These are phyloP conservation scores for Cenococcum geophilum DNA, from an alignment of 495 filamentous ascomycete genomes.

Conservation along the genomic window DNA sequence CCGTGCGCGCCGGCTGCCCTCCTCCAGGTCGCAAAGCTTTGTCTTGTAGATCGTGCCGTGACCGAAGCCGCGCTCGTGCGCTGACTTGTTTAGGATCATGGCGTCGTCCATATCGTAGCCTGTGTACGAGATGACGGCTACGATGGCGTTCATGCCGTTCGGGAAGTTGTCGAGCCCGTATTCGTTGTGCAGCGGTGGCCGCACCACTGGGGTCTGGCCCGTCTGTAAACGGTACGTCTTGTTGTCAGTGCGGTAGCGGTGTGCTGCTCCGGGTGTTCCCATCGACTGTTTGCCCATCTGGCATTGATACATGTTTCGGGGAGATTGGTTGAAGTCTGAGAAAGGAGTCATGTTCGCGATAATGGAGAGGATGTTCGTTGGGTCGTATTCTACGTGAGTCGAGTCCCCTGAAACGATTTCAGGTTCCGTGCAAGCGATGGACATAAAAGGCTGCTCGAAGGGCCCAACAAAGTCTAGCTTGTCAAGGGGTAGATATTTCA, in stretches of 20 bases:
- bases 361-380: constrained; percentile 95
- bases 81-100: constrained; percentile 98
- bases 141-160: constrained; percentile 93
- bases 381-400: constrained; percentile 89
- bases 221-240: constrained; percentile 93
- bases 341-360: constrained; percentile 98
- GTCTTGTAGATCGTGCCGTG: constrained; percentile 97
- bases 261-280: constrained; percentile 87
- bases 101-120: constrained; percentile 99
- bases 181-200: constrained; percentile 84
- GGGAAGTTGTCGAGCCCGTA: constrained; percentile 98
- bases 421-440: constrained; percentile 77
- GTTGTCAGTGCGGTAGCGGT: constrained; percentile 88
- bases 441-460: constrained; percentile 97
- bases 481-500: constrained; percentile 82
- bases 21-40: constrained; percentile 75
- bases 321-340: constrained; percentile 98
- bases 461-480: constrained; percentile 83
- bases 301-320: constrained; percentile 99
- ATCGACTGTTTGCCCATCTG: constrained; percentile 99
- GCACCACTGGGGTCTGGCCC: constrained; percentile 90
- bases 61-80: constrained; percentile 94
- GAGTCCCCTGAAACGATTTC: constrained; percentile 82
- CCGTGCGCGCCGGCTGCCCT: constrained; percentile 55
- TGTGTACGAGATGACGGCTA: constrained; percentile 97